Base-by-base conservation (phyloP, 148 eudicot species). In the Vaccinium vitisidaea region DNA sequence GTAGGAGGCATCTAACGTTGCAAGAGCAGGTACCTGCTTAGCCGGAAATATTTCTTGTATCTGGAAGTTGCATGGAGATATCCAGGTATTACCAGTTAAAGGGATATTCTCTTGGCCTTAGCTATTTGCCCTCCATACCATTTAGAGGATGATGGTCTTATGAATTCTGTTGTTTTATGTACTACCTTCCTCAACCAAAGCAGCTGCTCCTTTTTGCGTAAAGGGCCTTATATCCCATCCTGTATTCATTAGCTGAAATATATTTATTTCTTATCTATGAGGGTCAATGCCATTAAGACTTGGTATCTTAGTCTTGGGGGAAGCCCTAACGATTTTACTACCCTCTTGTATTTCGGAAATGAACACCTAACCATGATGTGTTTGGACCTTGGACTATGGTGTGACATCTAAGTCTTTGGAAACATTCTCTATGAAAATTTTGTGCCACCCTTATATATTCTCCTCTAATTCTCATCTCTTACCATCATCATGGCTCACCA, bases 21-120 rank as follows among this genome's bases (percentile, higher is more conserved):
- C 90, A 75, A 83, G 84, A 77, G 79, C 80, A 82, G 84, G 91
- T 92, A 85, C 94, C 61, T 77, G 83, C 71, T 87, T 93, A 84
- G 92, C 92, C 83, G 91, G 95, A 84, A 95, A 92, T 90, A 83
- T 94, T 83, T 93, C 96, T 84, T 92, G 93, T 84, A 84, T 89
- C 58, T 97, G 99, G 99, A 95, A 97, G 92, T 91, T 97, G 84
- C 90, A 91, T 86, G 99, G 94, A 61, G 98, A 97, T 90, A 92
- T 95, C 80, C 95, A 93, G 98, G 99, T 95, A 88, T 23, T 83
- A 70, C 75, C 75, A 32, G 30, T 65, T 46, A 48, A 53, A 48
- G 21, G 43, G 14, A 58, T 75, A 14, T 69, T 58, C 63, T 67
- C 23, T 58, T 43, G 58, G 54, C 54, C 65, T 36, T 23, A 11